phyloP scores from a whole-genome alignment of 768 basidiomycete genomes.

The Leccinum aurantiacum region DNA sequence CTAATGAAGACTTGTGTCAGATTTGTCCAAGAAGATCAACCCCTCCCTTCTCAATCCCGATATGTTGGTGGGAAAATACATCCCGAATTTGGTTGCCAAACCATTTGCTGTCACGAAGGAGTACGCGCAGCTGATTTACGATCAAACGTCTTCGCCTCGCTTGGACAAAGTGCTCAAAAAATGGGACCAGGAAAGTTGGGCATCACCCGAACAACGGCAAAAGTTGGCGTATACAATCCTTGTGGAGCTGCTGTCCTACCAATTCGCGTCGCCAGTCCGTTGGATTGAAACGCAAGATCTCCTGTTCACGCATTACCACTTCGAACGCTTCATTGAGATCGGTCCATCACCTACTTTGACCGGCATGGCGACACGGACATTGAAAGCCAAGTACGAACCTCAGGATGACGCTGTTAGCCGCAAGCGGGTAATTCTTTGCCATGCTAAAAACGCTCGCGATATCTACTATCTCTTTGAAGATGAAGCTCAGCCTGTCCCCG shows the following conservation, averaged over 20 bases:
- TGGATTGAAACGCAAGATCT: slow-evolving; percentile 99
- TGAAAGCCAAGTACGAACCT: slow-evolving; percentile 91
- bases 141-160: slow-evolving; percentile 93
- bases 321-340: slow-evolving; percentile 93
- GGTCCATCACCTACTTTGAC: slow-evolving; percentile 96
- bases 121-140: slow-evolving; percentile 94
- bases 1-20: slow-evolving; percentile 37
- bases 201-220: slow-evolving; percentile 75
- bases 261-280: slow-evolving; percentile 96
- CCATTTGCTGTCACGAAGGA: slow-evolving; percentile 81
- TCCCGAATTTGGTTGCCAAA: slow-evolving; percentile 92
- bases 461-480: slow-evolving; percentile 99
- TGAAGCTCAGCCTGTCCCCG: slow-evolving; percentile 44
- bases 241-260: slow-evolving; percentile 95
- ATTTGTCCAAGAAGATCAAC: slow-evolving; percentile 98
- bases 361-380: slow-evolving; percentile 88
- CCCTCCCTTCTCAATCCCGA: slow-evolving; percentile 89
- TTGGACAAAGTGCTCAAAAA: slow-evolving; percentile 92
- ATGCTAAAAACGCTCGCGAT: slow-evolving; percentile 94
- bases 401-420: slow-evolving; percentile 83
- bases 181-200: slow-evolving; percentile 95
- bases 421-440: slow-evolving; percentile 81
- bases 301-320: slow-evolving; percentile 80
- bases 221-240: slow-evolving; percentile 94
- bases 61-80: slow-evolving; percentile 92